Conservation (phyloP, 1,139 yeast species). For the Nakaseomyces bracarensis region DNA sequence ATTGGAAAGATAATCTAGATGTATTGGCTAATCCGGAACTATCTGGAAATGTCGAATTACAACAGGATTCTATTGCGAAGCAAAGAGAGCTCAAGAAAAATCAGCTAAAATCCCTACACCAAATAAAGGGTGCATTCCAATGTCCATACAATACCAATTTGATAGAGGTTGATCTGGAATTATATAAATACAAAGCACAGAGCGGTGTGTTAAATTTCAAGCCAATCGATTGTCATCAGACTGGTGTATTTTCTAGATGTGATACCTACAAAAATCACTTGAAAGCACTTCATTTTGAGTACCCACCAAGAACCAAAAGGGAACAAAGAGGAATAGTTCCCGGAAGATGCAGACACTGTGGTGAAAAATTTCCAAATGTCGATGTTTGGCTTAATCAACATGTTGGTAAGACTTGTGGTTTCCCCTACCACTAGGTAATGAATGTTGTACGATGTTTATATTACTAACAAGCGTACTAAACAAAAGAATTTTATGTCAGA, state of each 20-base stretch:
- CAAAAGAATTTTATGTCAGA: no score
- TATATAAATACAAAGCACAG: constrained; percentile 24
- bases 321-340: constrained; percentile 57
- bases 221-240: constrained; percentile 51
- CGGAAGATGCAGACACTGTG: constrained; percentile 77
- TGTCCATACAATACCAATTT: constrained; percentile 38
- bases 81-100: constrained; percentile 12
- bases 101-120: constrained; percentile 25
- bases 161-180: constrained; percentile 27
- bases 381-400: constrained; percentile 75
- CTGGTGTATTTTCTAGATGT: constrained; percentile 79
- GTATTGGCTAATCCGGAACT: constrained; percentile 22
- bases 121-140: constrained; percentile 39
- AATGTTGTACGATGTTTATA: no score
- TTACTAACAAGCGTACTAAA: no score
- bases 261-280: constrained; percentile 89
- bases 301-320: constrained; percentile 81
- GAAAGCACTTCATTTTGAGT: constrained; percentile 81
- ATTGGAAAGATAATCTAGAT: constrained; percentile 55
- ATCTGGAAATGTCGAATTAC: background rate
- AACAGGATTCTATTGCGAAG: constrained; percentile 4
- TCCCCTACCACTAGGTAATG: constrained; percentile 16
- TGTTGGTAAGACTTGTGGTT: constrained; percentile 52
- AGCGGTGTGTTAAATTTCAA: constrained; percentile 18
- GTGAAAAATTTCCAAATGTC: constrained; percentile 52